A percentile compares a stretch with the other conserved stretches of the same genome.
Conservation (phyloP, 2,329 filamentous ascomycete genomes). For the Monosporascus sp. region DNA sequence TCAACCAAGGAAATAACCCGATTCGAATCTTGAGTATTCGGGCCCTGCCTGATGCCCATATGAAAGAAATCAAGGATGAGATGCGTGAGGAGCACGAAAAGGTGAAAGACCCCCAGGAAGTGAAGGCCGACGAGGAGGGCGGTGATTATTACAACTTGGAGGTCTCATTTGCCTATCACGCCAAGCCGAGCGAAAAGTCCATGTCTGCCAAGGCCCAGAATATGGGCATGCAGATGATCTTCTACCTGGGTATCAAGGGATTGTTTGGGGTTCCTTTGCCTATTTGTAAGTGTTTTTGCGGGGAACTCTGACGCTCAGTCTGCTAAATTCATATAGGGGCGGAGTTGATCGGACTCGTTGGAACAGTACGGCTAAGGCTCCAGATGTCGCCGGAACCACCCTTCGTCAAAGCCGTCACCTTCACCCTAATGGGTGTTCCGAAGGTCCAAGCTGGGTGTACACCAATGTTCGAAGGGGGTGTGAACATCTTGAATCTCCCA, state of each 20-base stretch:
- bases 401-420: conserved; percentile 85
- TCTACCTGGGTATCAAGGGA: conserved; percentile 86
- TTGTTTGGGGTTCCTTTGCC: conserved; percentile 85
- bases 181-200: conserved; percentile 64
- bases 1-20: conserved; percentile 88
- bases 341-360: conserved; percentile 85
- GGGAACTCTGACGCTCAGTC: not conserved
- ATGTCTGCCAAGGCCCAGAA: conserved; percentile 81
- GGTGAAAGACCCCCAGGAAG: conserved; percentile 78
- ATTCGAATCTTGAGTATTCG: conserved; percentile 82
- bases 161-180: conserved; percentile 85
- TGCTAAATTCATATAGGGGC: conserved; percentile 44
- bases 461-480: conserved; percentile 84
- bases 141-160: conserved; percentile 93
- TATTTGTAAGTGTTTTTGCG: conserved; percentile 49
- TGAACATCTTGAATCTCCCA: conserved; percentile 87
- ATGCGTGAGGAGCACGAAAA: conserved; percentile 75
- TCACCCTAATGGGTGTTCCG: conserved; percentile 90
- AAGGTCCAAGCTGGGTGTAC: conserved; percentile 86
- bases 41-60: conserved; percentile 76
- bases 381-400: conserved; percentile 87
- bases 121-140: conserved; percentile 83
- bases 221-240: conserved; percentile 95
- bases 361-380: conserved; percentile 75
- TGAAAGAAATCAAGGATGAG: conserved; percentile 74